These are phyloP conservation scores for Phytophthora niederhauseri DNA, from an alignment of 352 stramenopile species.

Conservation along the genomic window DNA sequence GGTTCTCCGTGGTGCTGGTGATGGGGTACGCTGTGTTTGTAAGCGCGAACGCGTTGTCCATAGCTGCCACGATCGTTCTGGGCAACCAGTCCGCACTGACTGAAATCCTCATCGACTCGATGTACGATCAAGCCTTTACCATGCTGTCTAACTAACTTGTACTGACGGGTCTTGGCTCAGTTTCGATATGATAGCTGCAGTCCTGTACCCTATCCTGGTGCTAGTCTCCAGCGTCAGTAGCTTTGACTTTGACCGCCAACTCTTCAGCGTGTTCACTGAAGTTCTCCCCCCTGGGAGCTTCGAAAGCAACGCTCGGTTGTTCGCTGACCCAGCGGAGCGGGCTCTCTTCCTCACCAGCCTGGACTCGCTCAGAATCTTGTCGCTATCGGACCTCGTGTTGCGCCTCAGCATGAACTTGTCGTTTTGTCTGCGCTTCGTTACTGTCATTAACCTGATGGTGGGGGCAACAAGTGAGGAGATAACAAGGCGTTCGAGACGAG, in stretches of 20 bases:
- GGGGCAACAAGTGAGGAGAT: slow-evolving; percentile 6
- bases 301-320: slow-evolving; percentile 23
- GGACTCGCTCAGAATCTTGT: slow-evolving; percentile 30
- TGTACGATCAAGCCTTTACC: slow-evolving; percentile 8
- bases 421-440: slow-evolving; percentile 36
- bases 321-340: slow-evolving; percentile 27
- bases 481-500: slow-evolving; percentile 11
- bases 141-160: background rate
- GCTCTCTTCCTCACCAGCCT: slow-evolving; percentile 31
- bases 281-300: slow-evolving; percentile 20
- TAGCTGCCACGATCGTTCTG: slow-evolving; percentile 14
- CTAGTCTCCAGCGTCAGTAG: slow-evolving; percentile 25
- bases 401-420: slow-evolving; percentile 38
- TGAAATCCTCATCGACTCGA: slow-evolving; percentile 33
- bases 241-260: slow-evolving; percentile 38
- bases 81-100: slow-evolving; percentile 21
- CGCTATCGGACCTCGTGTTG: slow-evolving; percentile 20
- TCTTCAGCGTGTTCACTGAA: slow-evolving; percentile 22
- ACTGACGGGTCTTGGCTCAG: background rate
- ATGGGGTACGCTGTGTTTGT: slow-evolving; percentile 30
- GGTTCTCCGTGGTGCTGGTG: slow-evolving; percentile 18
- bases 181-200: slow-evolving; percentile 40
- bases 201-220: slow-evolving; percentile 28
- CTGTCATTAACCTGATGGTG: slow-evolving; percentile 25
- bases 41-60: slow-evolving; percentile 21